phyloP scores from a whole-genome alignment of 129 eudicot species.

The Flaveria sonorensis region DNA sequence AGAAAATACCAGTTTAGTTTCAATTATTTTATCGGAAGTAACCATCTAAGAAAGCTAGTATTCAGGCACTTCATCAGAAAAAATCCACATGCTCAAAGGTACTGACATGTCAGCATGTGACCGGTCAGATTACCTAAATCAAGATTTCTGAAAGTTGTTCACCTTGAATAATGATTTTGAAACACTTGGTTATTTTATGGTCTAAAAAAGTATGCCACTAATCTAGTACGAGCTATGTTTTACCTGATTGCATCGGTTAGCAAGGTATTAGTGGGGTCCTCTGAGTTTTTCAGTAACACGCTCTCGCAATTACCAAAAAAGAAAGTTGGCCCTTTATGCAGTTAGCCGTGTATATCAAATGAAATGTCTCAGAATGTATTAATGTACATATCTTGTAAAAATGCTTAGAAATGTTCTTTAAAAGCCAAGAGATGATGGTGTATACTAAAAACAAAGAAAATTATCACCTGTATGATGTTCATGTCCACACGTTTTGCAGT shows the following conservation, averaged over 20 bases:
- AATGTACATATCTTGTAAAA: neutral
- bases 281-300: too few relatives aligned
- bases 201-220: neutral
- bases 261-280: too few relatives aligned
- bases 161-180: neutral
- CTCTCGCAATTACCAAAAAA: too few relatives aligned
- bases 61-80: neutral
- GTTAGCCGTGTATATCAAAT: neutral
- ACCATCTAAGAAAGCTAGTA: neutral
- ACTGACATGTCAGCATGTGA: neutral
- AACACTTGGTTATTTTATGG: neutral
- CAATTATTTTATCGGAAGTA: neutral
- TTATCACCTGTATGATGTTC: neutral
- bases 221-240: too few relatives aligned
- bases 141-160: neutral
- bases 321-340: neutral
- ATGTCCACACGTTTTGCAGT: constrained; percentile 47
- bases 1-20: neutral
- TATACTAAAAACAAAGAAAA: neutral
- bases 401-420: neutral
- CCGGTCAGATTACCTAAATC: neutral
- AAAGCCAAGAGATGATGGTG: constrained; percentile 1
- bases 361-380: neutral
- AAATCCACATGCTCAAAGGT: neutral
- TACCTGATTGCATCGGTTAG: too few relatives aligned